These are phyloP conservation scores for Picocystis salinarum DNA, from an alignment of 139 green algal genomes.

Conservation along the genomic window DNA sequence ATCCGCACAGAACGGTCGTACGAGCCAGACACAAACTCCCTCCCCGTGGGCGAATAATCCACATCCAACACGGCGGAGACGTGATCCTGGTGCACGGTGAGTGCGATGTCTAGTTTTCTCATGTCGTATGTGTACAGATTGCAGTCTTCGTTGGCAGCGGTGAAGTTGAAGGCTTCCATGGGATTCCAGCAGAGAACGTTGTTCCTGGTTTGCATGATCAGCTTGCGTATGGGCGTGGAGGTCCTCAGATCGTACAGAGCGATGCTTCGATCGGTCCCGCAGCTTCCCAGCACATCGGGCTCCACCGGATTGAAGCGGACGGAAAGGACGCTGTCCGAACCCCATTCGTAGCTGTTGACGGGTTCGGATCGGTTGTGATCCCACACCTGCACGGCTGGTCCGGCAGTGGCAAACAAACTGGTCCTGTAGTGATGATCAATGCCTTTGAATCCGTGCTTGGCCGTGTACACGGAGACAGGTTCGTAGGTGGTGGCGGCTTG, in stretches of 20 bases:
- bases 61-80: constrained; percentile 85
- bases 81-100: constrained; percentile 72
- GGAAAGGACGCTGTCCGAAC: constrained; percentile 60
- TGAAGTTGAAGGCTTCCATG: constrained; percentile 97
- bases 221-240: constrained; percentile 65
- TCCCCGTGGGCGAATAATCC: constrained; percentile 88
- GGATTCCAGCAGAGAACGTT: constrained; percentile 94
- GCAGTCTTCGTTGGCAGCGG: constrained; percentile 82
- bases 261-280: constrained; percentile 72
- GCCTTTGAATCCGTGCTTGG: constrained; percentile 31
- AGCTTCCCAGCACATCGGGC: constrained; percentile 72
- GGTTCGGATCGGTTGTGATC: constrained; percentile 66
- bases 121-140: constrained; percentile 95
- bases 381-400: constrained; percentile 71
- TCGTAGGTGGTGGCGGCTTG: too few relatives aligned
- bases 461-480: background rate
- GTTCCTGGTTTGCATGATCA: constrained; percentile 76
- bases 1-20: constrained; percentile 91
- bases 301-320: constrained; percentile 88
- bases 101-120: constrained; percentile 57
- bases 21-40: constrained; percentile 86
- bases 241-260: constrained; percentile 83
- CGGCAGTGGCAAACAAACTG: constrained; percentile 65
- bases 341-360: constrained; percentile 71
- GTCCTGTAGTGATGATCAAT: constrained; percentile 72